These are phyloP conservation scores for Lasiodiplodia sp. DNA, from an alignment of 2,329 filamentous ascomycete genomes.

Conservation along the genomic window DNA sequence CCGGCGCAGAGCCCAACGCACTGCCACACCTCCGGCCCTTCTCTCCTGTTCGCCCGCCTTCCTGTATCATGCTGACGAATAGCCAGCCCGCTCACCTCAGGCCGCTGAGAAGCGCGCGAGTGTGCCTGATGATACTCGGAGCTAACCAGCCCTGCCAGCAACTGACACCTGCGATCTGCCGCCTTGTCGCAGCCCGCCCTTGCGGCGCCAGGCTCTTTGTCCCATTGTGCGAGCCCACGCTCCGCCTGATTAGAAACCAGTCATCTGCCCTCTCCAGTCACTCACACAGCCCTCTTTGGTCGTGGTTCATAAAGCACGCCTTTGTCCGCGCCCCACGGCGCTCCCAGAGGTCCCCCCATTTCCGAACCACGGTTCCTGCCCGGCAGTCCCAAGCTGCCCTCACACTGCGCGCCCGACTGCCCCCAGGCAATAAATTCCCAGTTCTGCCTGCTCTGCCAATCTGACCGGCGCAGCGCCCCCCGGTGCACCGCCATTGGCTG, in stretches of 20 bases:
- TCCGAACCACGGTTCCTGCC: constrained; percentile 14
- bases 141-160: constrained; percentile 30
- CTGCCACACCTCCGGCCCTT: constrained; percentile 29
- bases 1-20: constrained; percentile 17
- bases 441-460: constrained; percentile 25
- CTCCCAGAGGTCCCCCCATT: constrained; percentile 2
- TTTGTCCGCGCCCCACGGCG: constrained; percentile 28
- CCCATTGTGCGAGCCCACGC: constrained; percentile 30
- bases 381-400: background rate
- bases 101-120: constrained; percentile 29
- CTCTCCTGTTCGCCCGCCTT: constrained; percentile 22
- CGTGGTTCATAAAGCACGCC: constrained; percentile 28
- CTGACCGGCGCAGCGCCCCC: constrained; percentile 26
- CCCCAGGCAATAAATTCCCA: constrained; percentile 16
- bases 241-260: constrained; percentile 30
- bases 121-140: constrained; percentile 30
- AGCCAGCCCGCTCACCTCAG: constrained; percentile 26
- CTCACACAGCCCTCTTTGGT: constrained; percentile 19
- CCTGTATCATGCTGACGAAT: constrained; percentile 27
- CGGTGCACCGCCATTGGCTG: constrained; percentile 29
- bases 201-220: constrained; percentile 30
- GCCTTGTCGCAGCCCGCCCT: constrained; percentile 30
- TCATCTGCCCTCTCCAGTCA: constrained; percentile 30
- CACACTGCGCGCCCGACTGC: constrained; percentile 13
- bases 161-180: constrained; percentile 30